phyloP scores from a whole-genome alignment of 2,329 filamentous ascomycete species.

The Bipolaris zeicola region DNA sequence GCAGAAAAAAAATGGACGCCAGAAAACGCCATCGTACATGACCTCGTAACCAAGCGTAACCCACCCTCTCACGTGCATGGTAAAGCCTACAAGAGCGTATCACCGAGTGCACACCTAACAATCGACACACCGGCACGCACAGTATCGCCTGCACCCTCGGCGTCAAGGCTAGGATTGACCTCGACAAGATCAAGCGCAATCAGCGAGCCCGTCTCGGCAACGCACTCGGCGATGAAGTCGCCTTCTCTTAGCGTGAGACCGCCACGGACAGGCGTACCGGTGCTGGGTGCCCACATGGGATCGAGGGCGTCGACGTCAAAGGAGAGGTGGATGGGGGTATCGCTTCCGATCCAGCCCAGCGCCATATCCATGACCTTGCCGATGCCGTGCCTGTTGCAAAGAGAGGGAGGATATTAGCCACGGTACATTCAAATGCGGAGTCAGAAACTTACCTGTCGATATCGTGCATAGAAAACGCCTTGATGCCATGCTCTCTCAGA shows the following conservation, averaged over 20 bases:
- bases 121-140: constrained; percentile 89
- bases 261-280: constrained; percentile 90
- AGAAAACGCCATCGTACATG: background rate
- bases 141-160: constrained; percentile 76
- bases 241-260: constrained; percentile 93
- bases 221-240: constrained; percentile 86
- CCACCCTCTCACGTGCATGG: background rate
- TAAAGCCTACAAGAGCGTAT: constrained; percentile 73
- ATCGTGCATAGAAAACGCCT: constrained; percentile 98
- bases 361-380: constrained; percentile 98
- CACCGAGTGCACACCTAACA: constrained; percentile 88
- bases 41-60: background rate
- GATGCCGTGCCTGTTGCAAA: constrained; percentile 74
- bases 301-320: constrained; percentile 98
- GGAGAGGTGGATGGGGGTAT: constrained; percentile 95
- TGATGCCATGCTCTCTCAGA: constrained; percentile 84
- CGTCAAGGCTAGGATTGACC: constrained; percentile 57
- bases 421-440: background rate
- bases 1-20: background rate
- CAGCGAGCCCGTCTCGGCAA: constrained; percentile 62
- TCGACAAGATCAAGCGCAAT: constrained; percentile 64
- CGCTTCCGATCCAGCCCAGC: constrained; percentile 89
- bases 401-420: background rate
- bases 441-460: constrained; percentile 74
- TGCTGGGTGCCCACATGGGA: constrained; percentile 94